phyloP scores from a whole-genome alignment of 805 yeast species.

The Lipomyces japonicus region DNA sequence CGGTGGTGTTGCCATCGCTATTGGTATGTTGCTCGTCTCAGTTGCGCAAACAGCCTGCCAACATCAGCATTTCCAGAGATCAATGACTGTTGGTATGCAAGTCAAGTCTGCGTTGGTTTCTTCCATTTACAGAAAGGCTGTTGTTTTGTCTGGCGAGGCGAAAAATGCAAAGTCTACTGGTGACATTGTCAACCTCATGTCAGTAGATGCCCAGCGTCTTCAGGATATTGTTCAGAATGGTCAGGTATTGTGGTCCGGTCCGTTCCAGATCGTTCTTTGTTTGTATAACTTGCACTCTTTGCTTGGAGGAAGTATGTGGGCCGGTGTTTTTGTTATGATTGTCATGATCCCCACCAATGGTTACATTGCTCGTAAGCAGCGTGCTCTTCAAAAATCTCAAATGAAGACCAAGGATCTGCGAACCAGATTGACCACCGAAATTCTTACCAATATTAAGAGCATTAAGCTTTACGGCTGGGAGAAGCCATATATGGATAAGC shows the following conservation, averaged over 20 bases:
- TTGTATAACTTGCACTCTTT: constrained; percentile 67
- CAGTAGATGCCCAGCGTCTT: constrained; percentile 68
- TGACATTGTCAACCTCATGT: constrained; percentile 70
- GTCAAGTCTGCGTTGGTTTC: constrained; percentile 62
- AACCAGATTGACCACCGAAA: constrained; percentile 82
- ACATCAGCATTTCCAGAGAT: constrained; percentile 60
- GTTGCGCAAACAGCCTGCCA: constrained; percentile 56
- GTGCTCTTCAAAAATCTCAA: constrained; percentile 70
- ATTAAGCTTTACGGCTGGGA: constrained; percentile 97
- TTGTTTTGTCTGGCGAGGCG: constrained; percentile 63
- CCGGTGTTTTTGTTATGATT: constrained; percentile 78
- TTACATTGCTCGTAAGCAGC: constrained; percentile 61
- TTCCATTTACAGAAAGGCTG: constrained; percentile 66
- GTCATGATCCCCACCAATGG: constrained; percentile 82
- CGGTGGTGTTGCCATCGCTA: constrained; percentile 60
- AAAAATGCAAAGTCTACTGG: constrained; percentile 62
- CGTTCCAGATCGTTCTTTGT: constrained; percentile 81
- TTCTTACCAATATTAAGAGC: constrained; percentile 86
- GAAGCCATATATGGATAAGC: constrained; percentile 67
- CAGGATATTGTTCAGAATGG: constrained; percentile 70
- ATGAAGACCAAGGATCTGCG: constrained; percentile 93
- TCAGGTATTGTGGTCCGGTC: constrained; percentile 87
- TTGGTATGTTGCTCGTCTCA: constrained; percentile 60
- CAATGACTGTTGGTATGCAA: constrained; percentile 57
- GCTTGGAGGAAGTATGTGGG: constrained; percentile 84